Evolutionary conservation across 768 basidiomycete species (phyloP).

Genomic region (Termitomyces titanicus): DNA sequence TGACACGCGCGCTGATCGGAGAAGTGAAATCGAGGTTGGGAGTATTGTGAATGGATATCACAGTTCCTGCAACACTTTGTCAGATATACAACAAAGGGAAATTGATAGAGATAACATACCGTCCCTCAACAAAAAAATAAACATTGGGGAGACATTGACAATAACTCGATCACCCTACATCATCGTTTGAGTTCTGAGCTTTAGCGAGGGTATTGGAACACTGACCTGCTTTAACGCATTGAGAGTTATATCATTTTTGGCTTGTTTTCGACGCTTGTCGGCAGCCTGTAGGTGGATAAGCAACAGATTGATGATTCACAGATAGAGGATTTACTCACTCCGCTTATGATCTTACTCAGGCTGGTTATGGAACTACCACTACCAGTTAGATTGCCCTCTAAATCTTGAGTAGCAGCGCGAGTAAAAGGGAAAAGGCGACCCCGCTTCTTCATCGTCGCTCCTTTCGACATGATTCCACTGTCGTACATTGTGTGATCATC

Average conservation of each 20-base stretch:
- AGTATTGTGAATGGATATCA: conserved; percentile 53
- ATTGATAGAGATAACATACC: conserved; percentile 27
- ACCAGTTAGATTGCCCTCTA: conserved; percentile 13
- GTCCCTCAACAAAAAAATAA: conserved; percentile 61
- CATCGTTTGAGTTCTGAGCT: neutral
- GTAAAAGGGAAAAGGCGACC: conserved; percentile 6
- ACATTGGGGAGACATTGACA: conserved; percentile 56
- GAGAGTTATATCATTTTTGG: conserved; percentile 13
- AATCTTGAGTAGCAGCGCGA: conserved; percentile 7
- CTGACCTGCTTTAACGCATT: conserved; percentile 18
- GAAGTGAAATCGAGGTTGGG: conserved; percentile 42
- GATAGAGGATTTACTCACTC: neutral
- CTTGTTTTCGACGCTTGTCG: conserved; percentile 10
- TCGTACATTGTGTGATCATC: conserved; percentile 9
- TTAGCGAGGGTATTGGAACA: neutral
- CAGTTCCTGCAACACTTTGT: conserved; percentile 37
- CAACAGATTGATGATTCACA: neutral
- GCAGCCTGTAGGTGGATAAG: conserved; percentile 10
- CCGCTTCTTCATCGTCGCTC: conserved; percentile 8
- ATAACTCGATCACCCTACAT: conserved; percentile 45
- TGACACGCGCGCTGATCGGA: conserved; percentile 55
- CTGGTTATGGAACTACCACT: conserved; percentile 7
- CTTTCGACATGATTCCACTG: neutral
- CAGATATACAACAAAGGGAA: neutral
- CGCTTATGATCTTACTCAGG: conserved; percentile 11